Evolutionary conservation across 345 rosid species (phyloP).

Genomic region (Trapa incisa): DNA sequence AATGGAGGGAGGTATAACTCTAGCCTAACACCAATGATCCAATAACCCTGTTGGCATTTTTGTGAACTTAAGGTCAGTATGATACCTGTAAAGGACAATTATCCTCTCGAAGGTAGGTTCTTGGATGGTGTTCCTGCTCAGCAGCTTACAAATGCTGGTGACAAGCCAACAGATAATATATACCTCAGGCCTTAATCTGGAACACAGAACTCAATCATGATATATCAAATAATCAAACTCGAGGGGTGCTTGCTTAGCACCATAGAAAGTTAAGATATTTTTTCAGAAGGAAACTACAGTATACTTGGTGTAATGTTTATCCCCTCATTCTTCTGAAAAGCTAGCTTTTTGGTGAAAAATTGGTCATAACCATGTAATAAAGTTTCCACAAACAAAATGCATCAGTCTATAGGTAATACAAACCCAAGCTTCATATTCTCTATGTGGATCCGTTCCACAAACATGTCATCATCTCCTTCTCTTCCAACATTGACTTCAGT

Average conservation of each 20-base stretch:
- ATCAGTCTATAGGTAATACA: background rate
- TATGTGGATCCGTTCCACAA: slow-evolving; percentile 47
- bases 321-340: background rate
- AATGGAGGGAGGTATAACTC: background rate
- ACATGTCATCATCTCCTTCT: slow-evolving; percentile 23
- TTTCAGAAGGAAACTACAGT: background rate
- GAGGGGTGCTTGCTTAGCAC: background rate
- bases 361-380: background rate
- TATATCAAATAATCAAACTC: background rate
- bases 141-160: slow-evolving; percentile 39
- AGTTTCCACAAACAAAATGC: background rate
- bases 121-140: slow-evolving; percentile 52
- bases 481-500: slow-evolving; percentile 25
- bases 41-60: background rate
- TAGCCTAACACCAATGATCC: background rate
- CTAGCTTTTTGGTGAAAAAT: background rate
- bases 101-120: slow-evolving; percentile 73
- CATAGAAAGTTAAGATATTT: background rate
- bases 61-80: background rate
- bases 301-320: too few species aligned
- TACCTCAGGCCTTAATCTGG: background rate
- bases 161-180: background rate
- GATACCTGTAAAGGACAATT: slow-evolving; percentile 69
- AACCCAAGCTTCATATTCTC: slow-evolving; percentile 60
- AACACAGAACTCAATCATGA: background rate